A percentile compares a stretch with the other conserved stretches of the same genome.
Conservation (phyloP, 768 basidiomycete genomes). For the Amylocystis lapponica region DNA sequence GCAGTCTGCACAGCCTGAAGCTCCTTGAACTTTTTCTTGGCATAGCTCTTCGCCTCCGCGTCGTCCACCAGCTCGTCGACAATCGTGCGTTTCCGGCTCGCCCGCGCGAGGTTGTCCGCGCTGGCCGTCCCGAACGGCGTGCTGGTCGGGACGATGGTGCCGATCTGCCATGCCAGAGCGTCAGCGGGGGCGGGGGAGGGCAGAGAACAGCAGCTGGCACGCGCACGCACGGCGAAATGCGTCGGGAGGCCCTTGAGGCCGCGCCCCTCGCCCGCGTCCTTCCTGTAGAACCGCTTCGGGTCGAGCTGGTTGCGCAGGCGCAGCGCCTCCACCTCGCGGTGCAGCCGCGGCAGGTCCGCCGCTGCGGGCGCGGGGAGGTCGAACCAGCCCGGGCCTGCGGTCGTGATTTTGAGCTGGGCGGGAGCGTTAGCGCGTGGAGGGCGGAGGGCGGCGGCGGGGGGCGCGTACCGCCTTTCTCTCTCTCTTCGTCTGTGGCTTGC, state of each 20-base stretch:
- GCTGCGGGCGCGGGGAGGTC: conserved; percentile 81
- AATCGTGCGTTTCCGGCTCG: conserved; percentile 71
- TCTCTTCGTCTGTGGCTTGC: conserved; percentile 66
- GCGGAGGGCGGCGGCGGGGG: not conserved
- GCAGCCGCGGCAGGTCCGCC: conserved; percentile 68
- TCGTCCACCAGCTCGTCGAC: conserved; percentile 90
- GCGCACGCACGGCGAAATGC: conserved; percentile 72
- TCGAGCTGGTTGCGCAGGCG: conserved; percentile 85
- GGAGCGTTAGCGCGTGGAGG: not conserved
- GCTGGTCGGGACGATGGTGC: conserved; percentile 64
- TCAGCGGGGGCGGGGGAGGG: conserved; percentile 1
- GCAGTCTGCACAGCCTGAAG: conserved; percentile 63
- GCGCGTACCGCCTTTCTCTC: conserved; percentile 60
- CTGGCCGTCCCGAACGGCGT: conserved; percentile 70
- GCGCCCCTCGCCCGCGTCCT: conserved; percentile 80
- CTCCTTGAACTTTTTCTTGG: conserved; percentile 88
- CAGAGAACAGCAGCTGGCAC: conserved; percentile 1
- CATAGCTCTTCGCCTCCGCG: conserved; percentile 78
- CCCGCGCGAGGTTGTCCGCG: conserved; percentile 63
- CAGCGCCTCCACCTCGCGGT: conserved; percentile 85
- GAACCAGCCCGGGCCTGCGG: conserved; percentile 81
- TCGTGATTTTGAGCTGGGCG: conserved; percentile 57
- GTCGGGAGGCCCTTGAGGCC: conserved; percentile 83
- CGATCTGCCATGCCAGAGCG: conserved; percentile 46
- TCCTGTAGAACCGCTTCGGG: conserved; percentile 87